Conservation (phyloP, 2,329 filamentous ascomycete species). For the Fusarium aywerte region DNA sequence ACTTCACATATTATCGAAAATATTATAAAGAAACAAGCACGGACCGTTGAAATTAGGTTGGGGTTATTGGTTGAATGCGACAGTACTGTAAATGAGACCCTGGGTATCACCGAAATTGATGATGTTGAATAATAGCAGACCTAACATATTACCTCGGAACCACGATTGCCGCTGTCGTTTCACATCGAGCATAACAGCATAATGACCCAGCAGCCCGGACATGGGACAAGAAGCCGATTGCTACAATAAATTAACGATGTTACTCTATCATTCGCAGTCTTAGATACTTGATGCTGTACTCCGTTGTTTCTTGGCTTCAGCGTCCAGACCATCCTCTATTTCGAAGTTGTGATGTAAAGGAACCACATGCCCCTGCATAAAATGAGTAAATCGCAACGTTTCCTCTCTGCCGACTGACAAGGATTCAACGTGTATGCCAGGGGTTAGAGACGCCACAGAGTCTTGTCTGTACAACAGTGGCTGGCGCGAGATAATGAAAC, state of each 20-base stretch:
- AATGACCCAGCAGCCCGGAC: conserved; percentile 8
- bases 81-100: background rate
- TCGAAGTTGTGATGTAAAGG: conserved; percentile 24
- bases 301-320: conserved; percentile 17
- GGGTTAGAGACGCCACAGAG: conserved; percentile 25
- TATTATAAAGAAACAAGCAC: background rate
- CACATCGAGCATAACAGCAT: conserved; percentile 5
- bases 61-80: background rate
- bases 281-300: background rate
- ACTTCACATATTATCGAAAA: background rate
- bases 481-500: conserved; percentile 7
- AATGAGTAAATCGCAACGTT: conserved; percentile 24
- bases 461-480: conserved; percentile 25
- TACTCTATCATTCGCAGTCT: conserved; percentile 9
- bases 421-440: conserved; percentile 29
- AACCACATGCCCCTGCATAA: conserved; percentile 38
- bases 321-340: background rate
- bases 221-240: conserved; percentile 15
- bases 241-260: conserved; percentile 21
- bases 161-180: conserved; percentile 13
- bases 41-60: background rate
- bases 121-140: background rate
- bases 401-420: conserved; percentile 14
- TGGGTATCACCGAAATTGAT: conserved; percentile 1
- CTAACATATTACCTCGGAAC: background rate